Evolutionary conservation across 495 filamentous ascomycete species (phyloP).

Genomic region (Beverwykella pulmonaria): DNA sequence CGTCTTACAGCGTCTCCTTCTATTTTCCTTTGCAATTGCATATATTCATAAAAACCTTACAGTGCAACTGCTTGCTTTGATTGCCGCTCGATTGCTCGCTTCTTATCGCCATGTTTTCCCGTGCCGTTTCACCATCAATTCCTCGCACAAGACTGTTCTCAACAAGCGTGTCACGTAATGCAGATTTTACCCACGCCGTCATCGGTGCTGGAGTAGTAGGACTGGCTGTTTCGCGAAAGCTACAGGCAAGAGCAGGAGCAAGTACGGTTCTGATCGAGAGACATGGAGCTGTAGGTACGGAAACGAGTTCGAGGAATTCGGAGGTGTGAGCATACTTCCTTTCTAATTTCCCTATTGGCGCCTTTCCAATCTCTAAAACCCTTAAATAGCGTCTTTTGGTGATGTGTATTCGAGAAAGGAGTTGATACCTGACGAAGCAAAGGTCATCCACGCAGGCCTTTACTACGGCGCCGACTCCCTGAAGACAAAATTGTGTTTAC

Average conservation of each 20-base stretch:
- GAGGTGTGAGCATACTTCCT: constrained; percentile 55
- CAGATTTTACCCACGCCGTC: constrained; percentile 86
- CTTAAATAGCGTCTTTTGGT: too few species aligned
- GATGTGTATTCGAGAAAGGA: too few species aligned
- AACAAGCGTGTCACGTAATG: constrained; percentile 37
- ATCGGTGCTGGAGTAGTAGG: constrained; percentile 92
- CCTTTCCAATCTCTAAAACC: neutral
- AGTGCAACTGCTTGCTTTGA: too few species aligned
- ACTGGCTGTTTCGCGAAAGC: constrained; percentile 77
- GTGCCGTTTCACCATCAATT: neutral
- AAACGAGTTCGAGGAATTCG: constrained; percentile 91
- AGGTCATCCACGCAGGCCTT: constrained; percentile 92
- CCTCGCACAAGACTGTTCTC: constrained; percentile 36
- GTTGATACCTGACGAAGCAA: too few species aligned
- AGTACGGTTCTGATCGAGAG: constrained; percentile 81
- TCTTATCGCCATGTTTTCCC: neutral
- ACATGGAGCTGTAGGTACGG: constrained; percentile 76
- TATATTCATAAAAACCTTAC: too few species aligned
- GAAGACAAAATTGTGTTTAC: constrained; percentile 82
- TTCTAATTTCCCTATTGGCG: neutral
- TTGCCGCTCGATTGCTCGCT: neutral
- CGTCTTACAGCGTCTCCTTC: too few species aligned
- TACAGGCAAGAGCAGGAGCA: constrained; percentile 65
- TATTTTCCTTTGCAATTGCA: too few species aligned
- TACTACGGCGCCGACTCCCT: constrained; percentile 80